A percentile compares a stretch with the other conserved stretches of the same genome.
These are phyloP conservation scores for Ambrosia trifida DNA, from an alignment of 129 eudicot genomes.

Conservation along the genomic window DNA sequence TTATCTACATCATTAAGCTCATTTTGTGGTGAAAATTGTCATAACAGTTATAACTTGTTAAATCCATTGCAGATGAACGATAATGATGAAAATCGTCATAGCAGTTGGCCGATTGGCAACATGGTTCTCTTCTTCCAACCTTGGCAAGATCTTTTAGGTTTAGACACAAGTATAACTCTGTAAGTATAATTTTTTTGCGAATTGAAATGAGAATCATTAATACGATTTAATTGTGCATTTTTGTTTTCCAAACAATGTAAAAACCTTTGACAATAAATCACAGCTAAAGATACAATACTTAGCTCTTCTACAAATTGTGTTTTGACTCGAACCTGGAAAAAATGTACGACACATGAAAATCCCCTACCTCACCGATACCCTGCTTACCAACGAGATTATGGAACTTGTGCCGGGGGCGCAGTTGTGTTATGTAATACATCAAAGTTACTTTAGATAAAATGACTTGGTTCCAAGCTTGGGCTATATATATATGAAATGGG, in stretches of 20 bases:
- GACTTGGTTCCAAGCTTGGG: no score
- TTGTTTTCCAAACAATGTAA: not conserved
- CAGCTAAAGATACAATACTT: no score
- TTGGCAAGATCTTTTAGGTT: slow-evolving; percentile 29
- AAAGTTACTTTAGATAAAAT: no score
- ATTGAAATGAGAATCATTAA: slow-evolving; percentile 24
- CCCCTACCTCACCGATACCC: no score
- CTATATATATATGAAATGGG: no score
- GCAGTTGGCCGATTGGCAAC: slow-evolving; percentile 23
- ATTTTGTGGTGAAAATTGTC: not conserved
- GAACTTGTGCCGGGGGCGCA: no score
- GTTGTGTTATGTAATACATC: no score
- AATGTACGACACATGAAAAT: no score
- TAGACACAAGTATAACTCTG: slow-evolving; percentile 20
- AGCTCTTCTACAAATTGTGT: no score
- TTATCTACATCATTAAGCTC: not conserved
- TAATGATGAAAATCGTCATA: slow-evolving; percentile 1
- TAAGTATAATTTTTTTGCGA: slow-evolving; percentile 21
- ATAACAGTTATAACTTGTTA: slow-evolving; percentile 4
- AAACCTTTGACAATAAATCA: no score
- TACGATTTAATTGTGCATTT: slow-evolving; percentile 10
- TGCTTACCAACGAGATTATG: no score
- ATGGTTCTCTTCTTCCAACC: slow-evolving; percentile 15
- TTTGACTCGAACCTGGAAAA: no score
- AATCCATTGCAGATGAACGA: slow-evolving; percentile 24